phyloP scores from a whole-genome alignment of 116 monocot genomes.

The Zostera marina region DNA sequence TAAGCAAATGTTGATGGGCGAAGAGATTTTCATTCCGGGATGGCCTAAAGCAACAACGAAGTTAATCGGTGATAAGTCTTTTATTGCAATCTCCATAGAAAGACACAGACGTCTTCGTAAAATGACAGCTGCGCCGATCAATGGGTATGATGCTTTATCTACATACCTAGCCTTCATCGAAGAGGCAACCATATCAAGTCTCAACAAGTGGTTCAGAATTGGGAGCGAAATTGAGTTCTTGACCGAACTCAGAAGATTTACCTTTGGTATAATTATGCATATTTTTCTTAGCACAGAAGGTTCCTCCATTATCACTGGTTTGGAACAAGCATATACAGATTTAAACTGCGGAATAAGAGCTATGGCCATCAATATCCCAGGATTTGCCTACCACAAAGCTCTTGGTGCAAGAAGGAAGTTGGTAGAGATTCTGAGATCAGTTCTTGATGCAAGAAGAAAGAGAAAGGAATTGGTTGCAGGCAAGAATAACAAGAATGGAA shows the following conservation, averaged over 20 bases:
- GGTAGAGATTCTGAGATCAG: constrained; percentile 42
- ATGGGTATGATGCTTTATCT: constrained; percentile 70
- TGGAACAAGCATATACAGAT: constrained; percentile 73
- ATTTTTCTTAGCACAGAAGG: constrained; percentile 63
- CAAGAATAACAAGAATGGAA: not conserved
- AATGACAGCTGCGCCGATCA: constrained; percentile 66
- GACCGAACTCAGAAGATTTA: constrained; percentile 69
- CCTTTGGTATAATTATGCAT: constrained; percentile 84
- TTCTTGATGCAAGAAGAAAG: constrained; percentile 47
- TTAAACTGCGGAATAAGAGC: constrained; percentile 89
- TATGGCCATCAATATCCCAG: constrained; percentile 92
- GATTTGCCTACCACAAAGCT: constrained; percentile 74
- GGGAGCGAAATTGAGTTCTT: constrained; percentile 56
- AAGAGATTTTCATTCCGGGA: constrained; percentile 58
- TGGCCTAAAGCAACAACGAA: constrained; percentile 72
- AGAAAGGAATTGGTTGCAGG: constrained; percentile 7
- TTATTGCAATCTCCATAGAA: constrained; percentile 49
- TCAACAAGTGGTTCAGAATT: constrained; percentile 56
- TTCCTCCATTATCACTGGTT: constrained; percentile 18
- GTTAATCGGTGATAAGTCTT: constrained; percentile 77
- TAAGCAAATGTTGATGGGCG: constrained; percentile 69
- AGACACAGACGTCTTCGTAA: constrained; percentile 61
- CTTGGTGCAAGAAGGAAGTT: constrained; percentile 64
- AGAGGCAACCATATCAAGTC: constrained; percentile 19
- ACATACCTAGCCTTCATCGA: constrained; percentile 79